These are phyloP conservation scores for Trametes polyzona DNA, from an alignment of 1,284 basidiomycete genomes.

Conservation along the genomic window DNA sequence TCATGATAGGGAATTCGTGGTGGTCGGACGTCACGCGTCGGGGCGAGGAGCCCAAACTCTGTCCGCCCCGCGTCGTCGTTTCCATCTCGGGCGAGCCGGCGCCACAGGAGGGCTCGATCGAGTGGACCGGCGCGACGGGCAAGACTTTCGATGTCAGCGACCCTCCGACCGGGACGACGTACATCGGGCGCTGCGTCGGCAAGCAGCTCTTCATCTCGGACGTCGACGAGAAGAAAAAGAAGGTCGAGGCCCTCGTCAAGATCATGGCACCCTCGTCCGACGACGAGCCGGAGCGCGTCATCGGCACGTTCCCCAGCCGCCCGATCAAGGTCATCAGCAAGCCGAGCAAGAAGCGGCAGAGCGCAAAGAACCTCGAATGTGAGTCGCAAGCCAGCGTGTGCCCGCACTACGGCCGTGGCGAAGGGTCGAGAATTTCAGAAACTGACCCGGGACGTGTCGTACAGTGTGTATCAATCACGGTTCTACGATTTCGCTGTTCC, in stretches of 20 bases:
- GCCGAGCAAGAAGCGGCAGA: conserved; percentile 95
- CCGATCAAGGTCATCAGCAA: conserved; percentile 98
- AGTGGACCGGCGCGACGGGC: conserved; percentile 84
- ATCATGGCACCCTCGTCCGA: conserved; percentile 84
- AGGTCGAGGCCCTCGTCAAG: conserved; percentile 88
- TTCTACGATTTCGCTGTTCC: conserved; percentile 93
- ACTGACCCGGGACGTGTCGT: conserved; percentile 2
- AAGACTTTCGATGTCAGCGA: conserved; percentile 83
- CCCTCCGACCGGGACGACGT: conserved; percentile 78
- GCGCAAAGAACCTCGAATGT: conserved; percentile 91
- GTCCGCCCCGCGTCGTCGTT: conserved; percentile 84
- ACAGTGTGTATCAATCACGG: conserved; percentile 94
- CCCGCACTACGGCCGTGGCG: background rate
- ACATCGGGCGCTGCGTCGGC: conserved; percentile 86
- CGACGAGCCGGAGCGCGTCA: conserved; percentile 76
- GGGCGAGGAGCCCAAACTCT: conserved; percentile 74
- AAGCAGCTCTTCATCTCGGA: conserved; percentile 92
- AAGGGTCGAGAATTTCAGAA: conserved; percentile 1
- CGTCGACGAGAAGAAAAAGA: conserved; percentile 89
- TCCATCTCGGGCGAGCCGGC: conserved; percentile 90
- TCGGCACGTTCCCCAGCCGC: conserved; percentile 87
- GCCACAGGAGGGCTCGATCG: conserved; percentile 81
- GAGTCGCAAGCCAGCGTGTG: conserved; percentile 41
- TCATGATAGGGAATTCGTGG: conserved; percentile 95
- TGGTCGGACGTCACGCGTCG: conserved; percentile 79